A percentile compares a stretch with the other conserved stretches of the same genome.
Evolutionary conservation across 495 filamentous ascomycete genomes (phyloP).

Genomic region (Pseudevernia furfuracea): DNA sequence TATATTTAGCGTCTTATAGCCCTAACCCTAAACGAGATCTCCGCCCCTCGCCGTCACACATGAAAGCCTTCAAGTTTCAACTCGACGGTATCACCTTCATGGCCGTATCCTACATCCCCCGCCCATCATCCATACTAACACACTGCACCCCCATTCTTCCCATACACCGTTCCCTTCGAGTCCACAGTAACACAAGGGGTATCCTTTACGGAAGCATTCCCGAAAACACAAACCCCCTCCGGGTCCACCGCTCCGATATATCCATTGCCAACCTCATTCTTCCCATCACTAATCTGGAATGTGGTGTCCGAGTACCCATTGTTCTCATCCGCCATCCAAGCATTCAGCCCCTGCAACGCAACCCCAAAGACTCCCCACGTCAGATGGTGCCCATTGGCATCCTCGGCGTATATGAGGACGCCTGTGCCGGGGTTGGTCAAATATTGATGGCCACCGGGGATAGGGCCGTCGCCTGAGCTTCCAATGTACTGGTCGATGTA

Average conservation of each 20-base stretch:
- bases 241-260: background rate
- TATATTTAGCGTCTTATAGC: too few species aligned
- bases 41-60: too few species aligned
- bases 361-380: background rate
- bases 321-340: background rate
- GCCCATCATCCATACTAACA: background rate
- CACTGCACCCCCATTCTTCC: background rate
- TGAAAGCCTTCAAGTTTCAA: too few species aligned
- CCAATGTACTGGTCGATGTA: background rate
- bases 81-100: too few species aligned
- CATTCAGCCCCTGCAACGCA: background rate
- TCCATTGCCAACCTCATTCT: background rate
- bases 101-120: background rate
- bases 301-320: background rate
- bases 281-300: background rate
- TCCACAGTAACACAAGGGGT: background rate
- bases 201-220: background rate
- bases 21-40: too few species aligned
- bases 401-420: background rate
- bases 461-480: background rate
- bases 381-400: background rate
- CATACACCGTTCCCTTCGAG: background rate
- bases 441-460: background rate
- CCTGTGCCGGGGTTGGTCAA: background rate
- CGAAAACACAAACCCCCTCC: background rate